Base-by-base conservation (phyloP, 768 basidiomycete species). In the Termitomyces sp. region DNA sequence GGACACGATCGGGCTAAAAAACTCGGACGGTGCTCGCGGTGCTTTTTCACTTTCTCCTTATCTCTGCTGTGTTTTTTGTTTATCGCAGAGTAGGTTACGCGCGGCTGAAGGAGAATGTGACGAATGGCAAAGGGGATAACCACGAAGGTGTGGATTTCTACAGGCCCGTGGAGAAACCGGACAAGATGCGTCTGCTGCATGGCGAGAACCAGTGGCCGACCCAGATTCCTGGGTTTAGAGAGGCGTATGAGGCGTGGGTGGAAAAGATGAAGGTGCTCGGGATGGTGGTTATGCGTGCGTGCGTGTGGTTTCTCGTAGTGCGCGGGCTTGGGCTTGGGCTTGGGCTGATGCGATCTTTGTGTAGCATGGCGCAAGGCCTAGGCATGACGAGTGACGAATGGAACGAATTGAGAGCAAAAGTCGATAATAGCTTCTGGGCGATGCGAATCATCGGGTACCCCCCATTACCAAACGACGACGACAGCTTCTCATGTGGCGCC, bases 371-470 rank as follows among this genome's bases (percentile, higher is more conserved):
- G 1, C 74, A 76, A 58, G 94, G 93, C 7, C 73, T 96, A 6
- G 88, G 89, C 10, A 81, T 93, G 84, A 79, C 78, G 5, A 55
- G 68, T 0, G 79, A 82, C 1, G 94, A 94, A 65, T 90, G 89
- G 87, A 59, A 73, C 13, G 79, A 81, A 0, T 75, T 96, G 47
- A 79, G 81, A n/a, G 66, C 68, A 26, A 80, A 87, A 67, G 86
- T 95, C 0, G 83, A 92, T 58, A 85, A 95, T 61, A 87, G 86
- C 62, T 97, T 96, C 66, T 96, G 94, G 94, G 82, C 86, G 5
- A 85, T 94, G 87, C 81, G 94, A 5, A 75, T 88, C 4, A 90
- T 96, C 56, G 92, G 92, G 4, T 97, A 97, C 66, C 94, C 94
- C 2, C 91, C 90, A 1, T 79, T 97, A 22, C 90, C 93, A 0